Conservation (phyloP, 2,329 filamentous ascomycete species). For the Paecilomyces sp. region DNA sequence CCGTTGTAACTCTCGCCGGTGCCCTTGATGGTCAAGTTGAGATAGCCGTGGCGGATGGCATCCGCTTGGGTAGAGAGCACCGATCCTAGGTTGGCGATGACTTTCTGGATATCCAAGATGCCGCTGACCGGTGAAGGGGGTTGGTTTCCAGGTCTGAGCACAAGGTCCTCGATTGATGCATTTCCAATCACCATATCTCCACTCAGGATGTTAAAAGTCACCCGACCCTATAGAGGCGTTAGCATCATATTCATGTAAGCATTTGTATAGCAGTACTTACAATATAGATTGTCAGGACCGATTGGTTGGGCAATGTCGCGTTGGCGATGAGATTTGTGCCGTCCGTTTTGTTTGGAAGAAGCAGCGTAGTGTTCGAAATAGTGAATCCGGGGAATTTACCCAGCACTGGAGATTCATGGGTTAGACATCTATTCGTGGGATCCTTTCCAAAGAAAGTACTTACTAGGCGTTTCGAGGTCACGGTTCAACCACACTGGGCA, state of each 20-base stretch:
- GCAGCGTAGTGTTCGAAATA: conserved; percentile 40
- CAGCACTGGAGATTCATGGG: conserved; percentile 35
- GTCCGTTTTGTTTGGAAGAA: conserved; percentile 34
- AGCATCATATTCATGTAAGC: not conserved
- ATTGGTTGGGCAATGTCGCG: conserved; percentile 52
- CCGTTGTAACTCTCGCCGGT: conserved; percentile 22
- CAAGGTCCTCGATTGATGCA: conserved; percentile 42
- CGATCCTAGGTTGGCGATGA: conserved; percentile 19
- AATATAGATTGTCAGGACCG: conserved; percentile 48
- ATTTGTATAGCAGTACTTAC: conserved; percentile 7
- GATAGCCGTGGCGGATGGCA: conserved; percentile 18
- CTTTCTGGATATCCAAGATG: conserved; percentile 38
- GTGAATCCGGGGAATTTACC: conserved; percentile 45
- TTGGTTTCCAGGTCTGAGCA: conserved; percentile 48
- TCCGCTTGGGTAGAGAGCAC: conserved; percentile 18
- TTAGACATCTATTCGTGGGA: not conserved
- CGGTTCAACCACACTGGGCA: conserved; percentile 28
- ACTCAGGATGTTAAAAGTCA: conserved; percentile 46
- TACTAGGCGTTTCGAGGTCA: conserved; percentile 26
- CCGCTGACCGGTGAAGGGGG: conserved; percentile 40
- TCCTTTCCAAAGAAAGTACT: conserved; percentile 1
- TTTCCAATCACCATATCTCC: conserved; percentile 43
- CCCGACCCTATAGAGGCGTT: conserved; percentile 37
- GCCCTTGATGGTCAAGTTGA: conserved; percentile 19
- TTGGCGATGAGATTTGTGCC: conserved; percentile 49